phyloP scores from a whole-genome alignment of 179 eudicot species.

The Carnegiea gigantea region DNA sequence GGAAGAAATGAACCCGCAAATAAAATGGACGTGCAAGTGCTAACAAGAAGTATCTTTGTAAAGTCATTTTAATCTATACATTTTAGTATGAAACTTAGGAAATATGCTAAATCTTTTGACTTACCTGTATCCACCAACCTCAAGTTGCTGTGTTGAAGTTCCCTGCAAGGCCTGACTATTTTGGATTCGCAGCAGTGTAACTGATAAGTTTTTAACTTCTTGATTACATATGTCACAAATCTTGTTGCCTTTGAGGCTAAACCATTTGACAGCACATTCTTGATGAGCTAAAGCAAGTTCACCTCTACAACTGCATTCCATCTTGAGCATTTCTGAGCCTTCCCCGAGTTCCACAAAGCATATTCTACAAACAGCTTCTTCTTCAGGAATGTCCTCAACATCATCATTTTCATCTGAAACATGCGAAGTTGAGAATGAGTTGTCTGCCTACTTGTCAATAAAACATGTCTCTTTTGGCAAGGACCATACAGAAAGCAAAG shows the following conservation, averaged over 20 bases:
- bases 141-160: slow-evolving; percentile 37
- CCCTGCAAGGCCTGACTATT: slow-evolving; percentile 44
- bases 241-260: slow-evolving; percentile 85
- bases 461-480: not conserved
- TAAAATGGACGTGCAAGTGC: not conserved
- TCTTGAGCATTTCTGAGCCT: slow-evolving; percentile 82
- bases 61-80: not conserved
- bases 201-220: slow-evolving; percentile 80
- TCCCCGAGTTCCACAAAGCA: slow-evolving; percentile 80
- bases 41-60: not conserved
- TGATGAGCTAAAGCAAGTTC: slow-evolving; percentile 90
- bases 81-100: not conserved
- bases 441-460: not conserved
- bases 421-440: not conserved
- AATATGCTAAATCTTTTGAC: slow-evolving; percentile 14
- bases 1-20: no score
- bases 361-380: slow-evolving; percentile 95
- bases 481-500: slow-evolving; percentile 11
- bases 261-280: slow-evolving; percentile 92
- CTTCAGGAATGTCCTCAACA: slow-evolving; percentile 89
- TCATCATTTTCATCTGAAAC: slow-evolving; percentile 51
- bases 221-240: slow-evolving; percentile 84
- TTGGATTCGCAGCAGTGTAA: slow-evolving; percentile 78
- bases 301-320: slow-evolving; percentile 94
- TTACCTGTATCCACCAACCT: slow-evolving; percentile 69